Conservation (phyloP, 164 flowering plant genomes). For the Liquidambar formosana region DNA sequence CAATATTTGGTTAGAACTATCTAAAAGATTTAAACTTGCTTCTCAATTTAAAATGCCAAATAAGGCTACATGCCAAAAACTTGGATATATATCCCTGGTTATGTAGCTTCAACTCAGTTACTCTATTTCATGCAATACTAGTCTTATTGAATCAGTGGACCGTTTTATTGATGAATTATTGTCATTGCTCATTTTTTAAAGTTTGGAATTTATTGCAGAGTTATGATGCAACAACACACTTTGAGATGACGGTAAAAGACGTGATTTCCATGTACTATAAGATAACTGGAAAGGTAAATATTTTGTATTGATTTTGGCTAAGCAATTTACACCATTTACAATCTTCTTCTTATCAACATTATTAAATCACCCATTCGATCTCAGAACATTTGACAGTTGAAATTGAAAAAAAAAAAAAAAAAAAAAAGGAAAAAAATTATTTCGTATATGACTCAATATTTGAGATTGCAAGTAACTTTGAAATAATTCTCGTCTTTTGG, state of each 20-base stretch:
- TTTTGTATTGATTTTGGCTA: conserved; percentile 6
- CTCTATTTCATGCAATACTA: no score
- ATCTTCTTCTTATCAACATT: background rate
- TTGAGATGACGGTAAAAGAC: conserved; percentile 75
- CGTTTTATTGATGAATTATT: no score
- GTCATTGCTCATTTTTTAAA: no score
- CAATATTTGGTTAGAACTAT: no score
- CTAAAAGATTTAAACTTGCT: no score
- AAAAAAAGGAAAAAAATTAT: background rate
- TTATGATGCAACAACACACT: conserved; percentile 84
- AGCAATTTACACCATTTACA: background rate
- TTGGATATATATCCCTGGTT: no score
- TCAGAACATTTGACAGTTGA: background rate
- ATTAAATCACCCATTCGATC: background rate
- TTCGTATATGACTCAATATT: background rate
- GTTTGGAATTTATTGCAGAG: conserved; percentile 48
- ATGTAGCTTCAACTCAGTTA: no score
- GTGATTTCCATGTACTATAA: conserved; percentile 68
- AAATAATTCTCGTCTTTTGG: background rate
- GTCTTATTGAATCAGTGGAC: no score
- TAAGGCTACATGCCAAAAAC: no score
- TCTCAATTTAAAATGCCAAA: no score
- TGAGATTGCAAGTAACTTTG: background rate
- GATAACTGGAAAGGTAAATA: conserved; percentile 89
- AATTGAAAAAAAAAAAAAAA: no score